Evolutionary conservation across 2,329 filamentous ascomycete species (phyloP), one percentile per base, ranked within the genome.

Genomic region (Pseudogymnoascus sp.): DNA sequence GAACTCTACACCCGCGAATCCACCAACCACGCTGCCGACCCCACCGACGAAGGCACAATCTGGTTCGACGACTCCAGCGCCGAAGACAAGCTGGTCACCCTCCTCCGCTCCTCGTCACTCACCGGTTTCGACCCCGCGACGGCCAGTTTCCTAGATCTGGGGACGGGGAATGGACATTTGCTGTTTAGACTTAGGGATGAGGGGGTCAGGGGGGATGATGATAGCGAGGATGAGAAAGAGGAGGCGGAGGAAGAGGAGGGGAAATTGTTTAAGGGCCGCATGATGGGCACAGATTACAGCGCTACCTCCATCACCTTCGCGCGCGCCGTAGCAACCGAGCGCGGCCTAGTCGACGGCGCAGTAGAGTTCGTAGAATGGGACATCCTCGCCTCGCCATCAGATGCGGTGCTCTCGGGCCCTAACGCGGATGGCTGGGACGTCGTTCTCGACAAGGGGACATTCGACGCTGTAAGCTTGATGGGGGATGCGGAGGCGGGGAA

Each of bases 41-140:
- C 90, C 8, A 77, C 83, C 63, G 90, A 96, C 79, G 88, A 88
- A 65, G 93, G 93, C 68, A 96, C 92, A 31, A 87, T 95, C 70
- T 99, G 95, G 95, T 99, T 99, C 82, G 89, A 92, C 74, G 95
- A 97, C 77, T 90, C 91, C 34, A 86, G 89, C 72, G 95, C 95
- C 66, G 91, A 96, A 72, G 81, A 87, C 66, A 93, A 93, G 72
- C 86, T 96, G 65, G 76, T 96, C 23, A 75, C 79, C 8, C 92
- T 88, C 73, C 82, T 96, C 73, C 84, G 66, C 69, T 65, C 63
- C n/a, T 65, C 69, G 6, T 64, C 69, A 40, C 65, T 62, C 46
- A 42, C 38, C 1, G 66, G 31, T 5, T 14, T 60, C 21, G 16
- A 60, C 56, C 56, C 36, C 7, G 11, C 36, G 1, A 60, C 56